Evolutionary conservation across 2,329 filamentous ascomycete genomes (phyloP), one percentile per base, ranked within the genome.

Genomic region (Thielaviopsis musarum): DNA sequence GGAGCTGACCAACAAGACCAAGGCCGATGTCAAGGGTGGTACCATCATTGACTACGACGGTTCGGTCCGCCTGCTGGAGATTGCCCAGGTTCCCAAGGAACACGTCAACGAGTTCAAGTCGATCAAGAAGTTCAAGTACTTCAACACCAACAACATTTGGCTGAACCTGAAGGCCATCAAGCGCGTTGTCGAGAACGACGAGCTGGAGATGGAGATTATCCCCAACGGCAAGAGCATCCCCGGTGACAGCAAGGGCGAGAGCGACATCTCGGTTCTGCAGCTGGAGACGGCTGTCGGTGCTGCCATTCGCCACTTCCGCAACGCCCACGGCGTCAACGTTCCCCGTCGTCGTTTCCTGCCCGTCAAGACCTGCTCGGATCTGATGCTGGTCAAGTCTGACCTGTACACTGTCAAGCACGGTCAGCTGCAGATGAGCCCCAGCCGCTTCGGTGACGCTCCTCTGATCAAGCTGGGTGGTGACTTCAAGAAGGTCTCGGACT

Each of bases 141-240:
- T 98, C 86, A 98, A 98, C 84, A 98, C 93, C 75, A 98, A 98
- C 87, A 98, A 98, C 83, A 96, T 98, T 76, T 98, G 93, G 93
- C 87, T 98, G 81, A 95, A 95, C 78, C 81, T 96, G 68, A 85
- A 88, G 71, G 93, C 93, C 66, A 87, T 98, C 76, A 97, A 97
- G 86, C 91, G 93, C 63, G 90, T 98, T 59, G 93, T 98, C 7
- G 93, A 97, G 82, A 90, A 94, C 74, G 89, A 95, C 72, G 91
- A 97, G 79, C 85, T 98, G 59, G 88, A 91, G 76, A 95, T 98
- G 88, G 93, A 98, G 78, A 98, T 98, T 72, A 98, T 98, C 68
- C 91, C 93, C 73, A 98, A 98, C 77, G 90, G 88, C 77, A 98
- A 98, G 82, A 91, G 88, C 65, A 96, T 98, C 69, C 88, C 93